Evolutionary conservation across 768 basidiomycete species (phyloP).

Genomic region (Suillus decipiens): DNA sequence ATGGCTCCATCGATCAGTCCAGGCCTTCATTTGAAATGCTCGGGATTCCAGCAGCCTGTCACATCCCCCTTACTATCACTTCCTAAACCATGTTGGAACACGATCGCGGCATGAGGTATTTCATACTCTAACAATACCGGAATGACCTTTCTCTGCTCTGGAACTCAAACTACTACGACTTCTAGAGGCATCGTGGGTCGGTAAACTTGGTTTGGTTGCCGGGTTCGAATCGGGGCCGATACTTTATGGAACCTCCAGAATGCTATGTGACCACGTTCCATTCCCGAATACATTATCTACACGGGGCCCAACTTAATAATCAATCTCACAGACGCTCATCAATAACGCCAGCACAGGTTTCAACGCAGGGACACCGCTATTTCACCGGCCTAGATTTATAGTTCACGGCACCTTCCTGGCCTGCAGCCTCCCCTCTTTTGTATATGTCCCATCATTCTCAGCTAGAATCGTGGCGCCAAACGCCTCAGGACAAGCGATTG

Average conservation of each 20-base stretch:
- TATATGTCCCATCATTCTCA: conserved; percentile 11
- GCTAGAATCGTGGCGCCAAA: conserved; percentile 8
- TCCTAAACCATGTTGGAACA: background rate
- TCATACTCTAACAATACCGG: background rate
- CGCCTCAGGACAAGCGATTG: conserved; percentile 9
- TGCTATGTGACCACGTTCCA: conserved; percentile 3
- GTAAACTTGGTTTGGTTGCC: conserved; percentile 2
- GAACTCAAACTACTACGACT: background rate
- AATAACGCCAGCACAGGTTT: conserved; percentile 8
- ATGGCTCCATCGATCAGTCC: background rate
- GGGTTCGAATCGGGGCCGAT: background rate
- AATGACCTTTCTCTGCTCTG: background rate
- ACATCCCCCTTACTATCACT: background rate
- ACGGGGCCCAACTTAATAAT: conserved; percentile 1
- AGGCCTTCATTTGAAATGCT: conserved; percentile 7
- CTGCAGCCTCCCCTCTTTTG: background rate
- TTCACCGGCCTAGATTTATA: conserved; percentile 6
- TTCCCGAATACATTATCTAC: background rate
- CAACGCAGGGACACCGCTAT: conserved; percentile 5
- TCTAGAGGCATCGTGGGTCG: background rate
- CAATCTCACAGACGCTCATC: conserved; percentile 4
- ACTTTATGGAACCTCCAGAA: background rate
- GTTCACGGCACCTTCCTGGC: background rate
- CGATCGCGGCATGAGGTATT: conserved; percentile 5
- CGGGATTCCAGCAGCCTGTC: conserved; percentile 1